Base-by-base conservation (phyloP, 257 asterid genomes). In the Ligustrum vulgare region DNA sequence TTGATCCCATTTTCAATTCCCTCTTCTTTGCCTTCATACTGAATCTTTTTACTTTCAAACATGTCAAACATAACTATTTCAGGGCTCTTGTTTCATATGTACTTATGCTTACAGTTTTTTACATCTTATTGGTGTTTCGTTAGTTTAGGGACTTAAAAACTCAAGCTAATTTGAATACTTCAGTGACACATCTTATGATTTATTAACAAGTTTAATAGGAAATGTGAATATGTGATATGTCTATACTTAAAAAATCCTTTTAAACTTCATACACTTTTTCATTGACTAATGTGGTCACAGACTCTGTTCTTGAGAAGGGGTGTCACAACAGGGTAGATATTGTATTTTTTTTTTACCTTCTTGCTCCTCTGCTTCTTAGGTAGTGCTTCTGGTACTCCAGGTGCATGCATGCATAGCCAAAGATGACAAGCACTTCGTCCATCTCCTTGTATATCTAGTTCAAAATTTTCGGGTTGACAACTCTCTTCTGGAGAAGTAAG, bases 381-480 rank as follows among this genome's bases (percentile, higher is more conserved):
- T 96, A 33, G 99, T 93, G 75, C 97, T 96, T 77, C 82, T 93
- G 90, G 98, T 87, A 77, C 97, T 96, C 77, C 93, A 96, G 81
- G 97, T 96, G 81, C 99, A 96, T 83, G 99, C 99, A 49, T 85
- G 97, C 86, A 96, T 96, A 74, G 99, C 99, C 75, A 79, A 86
- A 85, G 99, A 96, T 54, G 94, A 86, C 72, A 80, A 77, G 66
- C 96, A 96, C 84, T 96, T 96, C 76, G 87, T 80, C 79, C 93
- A 93, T 83, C 96, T 96, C 76, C 82, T 90, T 54, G 88, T 88
- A 69, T 88, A 84, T 80, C 84, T 96, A 49, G 86, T 93, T 80
- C 92, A 93, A 71, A 91, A 84, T 77, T 93, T 96, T 68, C 90
- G 79, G 71, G 78, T 86, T 28, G 97, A 96, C 89, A 79, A 84